A percentile compares a stretch with the other conserved stretches of the same genome.
phyloP scores from a whole-genome alignment of 2,329 filamentous ascomycete species.

The Plenodomus biglobosus region DNA sequence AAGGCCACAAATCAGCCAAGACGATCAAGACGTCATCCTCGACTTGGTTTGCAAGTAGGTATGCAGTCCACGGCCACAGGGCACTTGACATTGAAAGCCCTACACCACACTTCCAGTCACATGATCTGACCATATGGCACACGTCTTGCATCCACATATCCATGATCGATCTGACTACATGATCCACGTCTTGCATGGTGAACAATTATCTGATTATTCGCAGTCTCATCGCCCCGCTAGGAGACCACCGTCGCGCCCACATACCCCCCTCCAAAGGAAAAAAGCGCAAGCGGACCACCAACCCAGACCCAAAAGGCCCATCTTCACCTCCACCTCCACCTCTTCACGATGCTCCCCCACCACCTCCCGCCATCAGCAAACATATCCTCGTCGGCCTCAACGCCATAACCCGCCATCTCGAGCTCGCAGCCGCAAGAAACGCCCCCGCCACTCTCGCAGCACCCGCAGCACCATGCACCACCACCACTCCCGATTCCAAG shows the following conservation, averaged over 20 bases:
- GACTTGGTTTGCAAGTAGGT: slow-evolving; percentile 68
- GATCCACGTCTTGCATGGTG: no score
- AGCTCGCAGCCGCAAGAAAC: slow-evolving; percentile 44
- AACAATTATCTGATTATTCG: background rate
- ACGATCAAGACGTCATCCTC: slow-evolving; percentile 65
- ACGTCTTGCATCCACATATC: no score
- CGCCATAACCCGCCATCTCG: slow-evolving; percentile 62
- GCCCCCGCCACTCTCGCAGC: slow-evolving; percentile 29
- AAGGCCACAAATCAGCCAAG: slow-evolving; percentile 62
- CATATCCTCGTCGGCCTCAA: slow-evolving; percentile 67
- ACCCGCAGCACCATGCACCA: slow-evolving; percentile 8
- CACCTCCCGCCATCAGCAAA: slow-evolving; percentile 53
- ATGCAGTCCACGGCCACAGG: slow-evolving; percentile 2
- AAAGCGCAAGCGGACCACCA: slow-evolving; percentile 44
- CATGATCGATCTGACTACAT: no score
- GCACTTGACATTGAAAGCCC: background rate
- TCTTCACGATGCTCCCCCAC: slow-evolving; percentile 26
- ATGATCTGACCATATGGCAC: no score
- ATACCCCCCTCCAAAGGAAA: slow-evolving; percentile 62
- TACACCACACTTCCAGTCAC: background rate
- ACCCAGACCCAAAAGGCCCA: slow-evolving; percentile 2
- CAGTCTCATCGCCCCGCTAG: slow-evolving; percentile 66
- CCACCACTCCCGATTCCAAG: background rate
- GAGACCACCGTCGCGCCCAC: slow-evolving; percentile 60
- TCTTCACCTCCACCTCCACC: background rate